Conservation (phyloP, 805 yeast genomes). For the Metschnikowia cubensis region DNA sequence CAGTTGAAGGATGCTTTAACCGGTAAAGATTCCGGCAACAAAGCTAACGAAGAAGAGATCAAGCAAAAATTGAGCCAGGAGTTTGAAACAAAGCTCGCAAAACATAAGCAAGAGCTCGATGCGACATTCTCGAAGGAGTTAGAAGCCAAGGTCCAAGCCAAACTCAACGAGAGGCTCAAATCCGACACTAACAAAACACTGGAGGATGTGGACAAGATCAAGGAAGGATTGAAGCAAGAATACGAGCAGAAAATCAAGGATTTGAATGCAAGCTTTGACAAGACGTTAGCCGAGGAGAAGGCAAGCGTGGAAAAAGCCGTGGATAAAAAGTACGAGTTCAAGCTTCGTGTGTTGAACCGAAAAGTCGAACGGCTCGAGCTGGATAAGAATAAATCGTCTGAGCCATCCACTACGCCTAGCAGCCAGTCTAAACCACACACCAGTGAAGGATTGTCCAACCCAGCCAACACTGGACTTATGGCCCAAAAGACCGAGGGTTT, state of each 20-base stretch:
- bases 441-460: not conserved
- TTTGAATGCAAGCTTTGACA: slow-evolving; percentile 22
- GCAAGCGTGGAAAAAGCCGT: slow-evolving; percentile 47
- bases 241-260: slow-evolving; percentile 20
- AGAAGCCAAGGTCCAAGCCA: slow-evolving; percentile 7
- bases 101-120: slow-evolving; percentile 18
- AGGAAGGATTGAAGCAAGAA: slow-evolving; percentile 16
- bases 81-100: slow-evolving; percentile 20
- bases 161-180: slow-evolving; percentile 19
- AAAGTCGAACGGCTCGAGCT: slow-evolving; percentile 49
- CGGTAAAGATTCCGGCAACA: not conserved
- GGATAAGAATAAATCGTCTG: slow-evolving; percentile 3
- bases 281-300: slow-evolving; percentile 18
- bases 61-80: slow-evolving; percentile 26
- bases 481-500: slow-evolving; percentile 5
- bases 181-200: not conserved
- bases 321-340: slow-evolving; percentile 56
- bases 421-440: not conserved
- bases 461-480: not conserved
- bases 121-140: slow-evolving; percentile 37
- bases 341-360: slow-evolving; percentile 50
- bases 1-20: slow-evolving; percentile 19
- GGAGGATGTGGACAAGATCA: slow-evolving; percentile 1
- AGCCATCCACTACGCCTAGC: not conserved
- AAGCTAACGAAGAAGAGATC: slow-evolving; percentile 8